Conservation (phyloP, 2,329 filamentous ascomycete species). For the Talaromyces funiculosus region DNA sequence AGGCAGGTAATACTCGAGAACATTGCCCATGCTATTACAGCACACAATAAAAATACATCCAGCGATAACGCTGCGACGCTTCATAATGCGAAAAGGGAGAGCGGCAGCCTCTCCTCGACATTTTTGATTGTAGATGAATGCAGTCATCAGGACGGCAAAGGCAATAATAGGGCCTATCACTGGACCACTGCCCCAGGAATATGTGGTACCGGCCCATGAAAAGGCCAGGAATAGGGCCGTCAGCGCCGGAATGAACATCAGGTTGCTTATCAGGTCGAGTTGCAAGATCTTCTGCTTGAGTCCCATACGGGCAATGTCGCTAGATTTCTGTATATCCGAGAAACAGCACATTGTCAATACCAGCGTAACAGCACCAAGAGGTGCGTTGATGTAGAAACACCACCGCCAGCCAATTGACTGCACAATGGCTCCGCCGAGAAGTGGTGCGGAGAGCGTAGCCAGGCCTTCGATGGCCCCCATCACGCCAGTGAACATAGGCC, state of each 20-base stretch:
- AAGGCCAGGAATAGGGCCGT: slow-evolving; percentile 9
- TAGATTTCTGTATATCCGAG: not conserved
- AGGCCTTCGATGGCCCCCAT: slow-evolving; percentile 44
- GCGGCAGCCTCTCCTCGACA: slow-evolving; percentile 1
- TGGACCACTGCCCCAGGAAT: slow-evolving; percentile 4
- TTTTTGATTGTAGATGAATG: slow-evolving; percentile 8
- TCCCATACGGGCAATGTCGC: not conserved
- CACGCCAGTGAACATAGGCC: slow-evolving; percentile 43
- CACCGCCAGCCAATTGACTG: slow-evolving; percentile 43
- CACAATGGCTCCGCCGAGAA: slow-evolving; percentile 29
- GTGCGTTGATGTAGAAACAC: slow-evolving; percentile 50
- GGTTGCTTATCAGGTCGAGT: slow-evolving; percentile 6
- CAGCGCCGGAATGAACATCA: slow-evolving; percentile 5
- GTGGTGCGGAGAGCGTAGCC: slow-evolving; percentile 43
- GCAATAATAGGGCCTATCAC: slow-evolving; percentile 1
- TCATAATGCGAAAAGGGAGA: slow-evolving; percentile 6
- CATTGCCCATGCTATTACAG: not conserved
- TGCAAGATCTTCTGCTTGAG: slow-evolving; percentile 3
- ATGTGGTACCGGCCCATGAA: slow-evolving; percentile 10
- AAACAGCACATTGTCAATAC: not conserved
- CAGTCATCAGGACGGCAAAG: not conserved
- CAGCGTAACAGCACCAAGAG: not conserved
- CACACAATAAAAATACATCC: slow-evolving; percentile 11
- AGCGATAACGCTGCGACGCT: slow-evolving; percentile 7
- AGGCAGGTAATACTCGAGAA: slow-evolving; percentile 11